Base-by-base conservation (phyloP, 176 grass and related monocot genomes). In the Melocanna baccifera region DNA sequence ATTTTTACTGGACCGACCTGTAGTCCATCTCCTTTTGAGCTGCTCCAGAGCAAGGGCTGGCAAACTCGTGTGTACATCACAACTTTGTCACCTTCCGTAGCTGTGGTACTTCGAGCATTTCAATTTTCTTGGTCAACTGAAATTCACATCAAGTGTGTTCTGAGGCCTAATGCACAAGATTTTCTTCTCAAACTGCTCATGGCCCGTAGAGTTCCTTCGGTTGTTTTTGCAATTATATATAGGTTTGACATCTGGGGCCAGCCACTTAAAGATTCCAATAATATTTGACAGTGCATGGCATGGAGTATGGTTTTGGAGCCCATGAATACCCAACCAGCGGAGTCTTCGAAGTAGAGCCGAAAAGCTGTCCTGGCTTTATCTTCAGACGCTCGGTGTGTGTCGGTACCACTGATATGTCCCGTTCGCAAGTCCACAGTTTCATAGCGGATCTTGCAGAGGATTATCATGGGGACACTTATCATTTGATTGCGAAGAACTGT, bases 281-380 rank as follows among this genome's bases (percentile, higher is more conserved):
- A 42, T 57, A 64, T 41, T 82, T 69, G 61, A 20, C 82, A 98
- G 95, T 88, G 26, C 95, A 95, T 91, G 95, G 92, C 62, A 94
- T 87, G 92, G 95, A 95, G 55, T 98, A 95, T 64, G 95, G 89
- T 45, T 98, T 90, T 82, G 95, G 95, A 71, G 95, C 95, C 57
- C 95, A 98, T 34, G 91, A 95, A 66, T 93, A 93, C 85, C 84
- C 95, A 5, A 82, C 92, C 25, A 94, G 91, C 9, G 95, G 92
- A 55, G 92, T 98, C 8, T 98, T 95, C 42, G 71, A 98, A 87
- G 92, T 98, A 46, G 92, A 98, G 70, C 92, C 95, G 5, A 94
- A 90, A 87, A 90, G 67, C 67, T 98, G 92, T 47, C 95, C 95
- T 39, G 92, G 95, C 3, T 98, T 95, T 76, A 84, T 78, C 74